Evolutionary conservation across 495 filamentous ascomycete genomes (phyloP), one percentile per base, ranked within the genome.

Genomic region (Daldinia caldariorum): DNA sequence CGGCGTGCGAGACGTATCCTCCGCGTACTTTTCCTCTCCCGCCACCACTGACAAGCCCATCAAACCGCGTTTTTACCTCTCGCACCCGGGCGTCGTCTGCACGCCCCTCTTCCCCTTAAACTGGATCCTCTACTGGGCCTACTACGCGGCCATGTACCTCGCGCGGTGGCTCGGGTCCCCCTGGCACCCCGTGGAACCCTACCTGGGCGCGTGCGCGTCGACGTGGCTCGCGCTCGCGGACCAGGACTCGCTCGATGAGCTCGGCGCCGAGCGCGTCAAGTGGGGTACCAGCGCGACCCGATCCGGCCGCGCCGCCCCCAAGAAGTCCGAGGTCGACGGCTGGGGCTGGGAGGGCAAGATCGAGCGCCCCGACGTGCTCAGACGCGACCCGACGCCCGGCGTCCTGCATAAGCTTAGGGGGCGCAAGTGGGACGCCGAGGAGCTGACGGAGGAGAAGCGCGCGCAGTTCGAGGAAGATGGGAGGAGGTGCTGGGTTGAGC

Each of bases 1-100:
- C 3, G 82, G 86, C 37, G 87, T 89, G 4, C 78, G 81, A 3
- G 86, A 88, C 0, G 89, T 89, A 62, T 83, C 83, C 9, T 74
- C 69, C 13, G 34, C 71, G 43, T 85, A 72, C 76, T 83, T 79
- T 63, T 49, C 38, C 22, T 58, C 56, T 13, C 67, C 71, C 31
- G 66, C 74, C 41, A 58, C 60, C 67, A 63, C 70, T 64, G 55
- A 76, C 65, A 74, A 74, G 39, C 69, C 70, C 26, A 53, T 75
- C 16, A 77, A 70, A 32, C 69, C 75, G 7, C 75, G 75, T 18
- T 75, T 89, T 54, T 94, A 96, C 81, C 65, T 97, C 63, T 84
- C 89, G 13, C 95, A 99, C 74, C 95, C 95, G 0, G 95, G 96
- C 63, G 85, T 98, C 67, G 93, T 92, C 70, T 88, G 85, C 32